Evolutionary conservation across 345 rosid genomes (phyloP), one percentile per base, ranked within the genome.

Genomic region (Carallia brachiata): DNA sequence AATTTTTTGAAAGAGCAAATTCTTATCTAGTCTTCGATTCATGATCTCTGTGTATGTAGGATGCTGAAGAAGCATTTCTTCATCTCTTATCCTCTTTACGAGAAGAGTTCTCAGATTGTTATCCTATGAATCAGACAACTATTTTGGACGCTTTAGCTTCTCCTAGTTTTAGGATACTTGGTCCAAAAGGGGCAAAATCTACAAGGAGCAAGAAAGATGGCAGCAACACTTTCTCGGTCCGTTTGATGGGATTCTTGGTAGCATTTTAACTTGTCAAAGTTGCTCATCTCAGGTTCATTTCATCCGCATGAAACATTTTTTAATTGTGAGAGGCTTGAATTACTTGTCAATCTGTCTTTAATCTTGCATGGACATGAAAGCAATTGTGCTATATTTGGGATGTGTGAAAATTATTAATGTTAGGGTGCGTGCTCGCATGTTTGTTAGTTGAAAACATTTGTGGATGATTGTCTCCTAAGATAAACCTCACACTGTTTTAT

Each of bases 1-100:
- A 27, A 27, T 57, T 36, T 61, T 70, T 48, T 65, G 32, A 13
- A 36, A 31, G 27, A 52, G 40, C 18, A 34, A 65, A 56, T 34
- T 65, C 6, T 61, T 34, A 56, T 65, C 23, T 27, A 19, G 18
- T 66, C 39, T 54, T 58, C 63, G 69, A 82, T 47, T 71, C 48
- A 57, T 68, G 19, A 54, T 59, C 55, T 56, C 61, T 67, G 40
- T 73, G 59, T 62, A 56, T 40, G 50, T 77, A 94, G 98, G 97
- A 94, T 83, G 96, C 97, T 55, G 90, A 84, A 30, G 97, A 94
- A 87, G 98, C 97, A 27, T 80, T 94, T 76, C 91, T 88, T 84
- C 95, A 86, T 81, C 82, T 94, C 15, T 76, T 88, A 36, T 86
- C 89, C 50, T 89, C 95, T 67, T 71, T 94, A 78, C 87, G 93